phyloP scores from a whole-genome alignment of 2,329 filamentous ascomycete genomes.

The Alternaria viburni region DNA sequence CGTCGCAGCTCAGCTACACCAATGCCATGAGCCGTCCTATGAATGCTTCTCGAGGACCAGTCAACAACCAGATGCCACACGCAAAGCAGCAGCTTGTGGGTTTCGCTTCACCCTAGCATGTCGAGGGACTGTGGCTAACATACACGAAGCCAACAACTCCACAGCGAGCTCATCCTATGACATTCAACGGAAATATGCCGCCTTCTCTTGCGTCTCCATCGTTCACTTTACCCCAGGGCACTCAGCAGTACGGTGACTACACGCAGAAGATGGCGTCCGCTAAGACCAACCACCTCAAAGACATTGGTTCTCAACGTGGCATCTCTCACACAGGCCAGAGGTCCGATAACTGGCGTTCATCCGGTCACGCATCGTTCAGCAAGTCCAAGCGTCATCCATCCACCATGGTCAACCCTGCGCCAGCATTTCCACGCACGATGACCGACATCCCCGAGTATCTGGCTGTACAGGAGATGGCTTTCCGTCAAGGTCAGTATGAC shows the following conservation, averaged over 20 bases:
- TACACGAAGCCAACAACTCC: constrained; percentile 4
- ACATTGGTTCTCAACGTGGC: not conserved
- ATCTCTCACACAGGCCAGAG: constrained; percentile 5
- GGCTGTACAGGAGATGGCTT: constrained; percentile 32
- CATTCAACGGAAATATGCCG: not conserved
- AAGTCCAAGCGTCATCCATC: constrained; percentile 1
- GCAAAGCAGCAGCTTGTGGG: constrained; percentile 16
- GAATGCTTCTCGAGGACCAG: constrained; percentile 6
- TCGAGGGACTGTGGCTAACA: not conserved
- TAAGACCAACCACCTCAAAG: not conserved
- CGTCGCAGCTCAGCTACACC: constrained; percentile 3
- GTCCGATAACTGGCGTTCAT: constrained; percentile 2
- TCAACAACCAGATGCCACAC: not conserved
- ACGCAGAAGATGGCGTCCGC: constrained; percentile 1
- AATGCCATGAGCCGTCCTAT: not conserved
- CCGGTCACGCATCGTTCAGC: constrained; percentile 6
- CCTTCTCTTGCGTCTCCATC: not conserved
- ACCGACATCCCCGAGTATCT: constrained; percentile 24
- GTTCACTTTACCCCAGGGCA: constrained; percentile 1
- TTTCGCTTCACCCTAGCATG: not conserved
- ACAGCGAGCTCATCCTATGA: constrained; percentile 1
- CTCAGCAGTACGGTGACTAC: constrained; percentile 6
- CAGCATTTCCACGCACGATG: constrained; percentile 9
- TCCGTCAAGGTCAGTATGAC: constrained; percentile 31
- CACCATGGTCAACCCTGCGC: not conserved